phyloP scores from a whole-genome alignment of 495 filamentous ascomycete species.

The Trichocladium antarcticum region DNA sequence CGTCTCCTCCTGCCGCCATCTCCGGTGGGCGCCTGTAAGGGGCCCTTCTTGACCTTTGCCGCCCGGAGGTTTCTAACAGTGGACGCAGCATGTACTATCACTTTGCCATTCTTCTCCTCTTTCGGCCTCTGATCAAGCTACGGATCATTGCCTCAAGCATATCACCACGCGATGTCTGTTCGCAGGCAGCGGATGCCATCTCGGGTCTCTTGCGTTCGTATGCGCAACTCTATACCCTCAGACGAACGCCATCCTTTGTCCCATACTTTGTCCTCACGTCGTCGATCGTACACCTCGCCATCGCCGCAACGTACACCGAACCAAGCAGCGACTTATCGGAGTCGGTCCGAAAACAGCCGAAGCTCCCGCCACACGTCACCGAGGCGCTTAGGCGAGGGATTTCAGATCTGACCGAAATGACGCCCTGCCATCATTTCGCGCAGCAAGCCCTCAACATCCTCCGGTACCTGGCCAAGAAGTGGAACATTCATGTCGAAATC shows the following conservation, averaged over 20 bases:
- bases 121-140: slow-evolving; percentile 54
- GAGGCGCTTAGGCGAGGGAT: slow-evolving; percentile 36
- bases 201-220: slow-evolving; percentile 46
- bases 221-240: slow-evolving; percentile 47
- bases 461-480: slow-evolving; percentile 42
- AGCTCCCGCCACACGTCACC: slow-evolving; percentile 24
- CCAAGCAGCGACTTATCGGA: no score
- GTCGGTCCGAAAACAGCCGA: slow-evolving; percentile 18
- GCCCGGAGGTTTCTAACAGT: no score
- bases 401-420: slow-evolving; percentile 46
- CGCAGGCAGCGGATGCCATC: slow-evolving; percentile 50
- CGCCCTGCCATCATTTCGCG: slow-evolving; percentile 48
- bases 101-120: slow-evolving; percentile 50
- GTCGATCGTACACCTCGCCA: slow-evolving; percentile 47
- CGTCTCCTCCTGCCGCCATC: background rate
- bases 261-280: slow-evolving; percentile 51
- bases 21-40: no score
- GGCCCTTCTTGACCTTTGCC: no score
- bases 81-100: slow-evolving; percentile 52
- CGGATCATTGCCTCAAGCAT: slow-evolving; percentile 46
- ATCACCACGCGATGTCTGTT: slow-evolving; percentile 52
- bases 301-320: slow-evolving; percentile 31
- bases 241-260: slow-evolving; percentile 46
- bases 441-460: slow-evolving; percentile 48
- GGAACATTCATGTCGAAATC: slow-evolving; percentile 44